phyloP scores from a whole-genome alignment of 1,284 basidiomycete species.

The Cryptococcus sp. region DNA sequence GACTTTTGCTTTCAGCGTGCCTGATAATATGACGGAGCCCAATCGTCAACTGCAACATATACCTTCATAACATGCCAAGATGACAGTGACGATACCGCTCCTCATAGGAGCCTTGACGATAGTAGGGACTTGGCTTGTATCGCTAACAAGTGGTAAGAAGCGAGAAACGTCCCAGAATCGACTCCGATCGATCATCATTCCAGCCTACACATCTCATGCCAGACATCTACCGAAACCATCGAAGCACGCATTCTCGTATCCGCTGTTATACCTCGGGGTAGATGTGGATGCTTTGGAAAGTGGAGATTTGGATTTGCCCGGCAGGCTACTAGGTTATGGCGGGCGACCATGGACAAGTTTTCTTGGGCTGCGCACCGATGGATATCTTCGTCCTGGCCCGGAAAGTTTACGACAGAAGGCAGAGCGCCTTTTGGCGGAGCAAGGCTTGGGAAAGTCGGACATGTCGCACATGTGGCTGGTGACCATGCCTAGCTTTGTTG shows the following conservation, averaged over 20 bases:
- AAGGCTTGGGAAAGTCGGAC: constrained; percentile 15
- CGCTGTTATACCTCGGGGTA: constrained; percentile 59
- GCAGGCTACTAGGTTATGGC: constrained; percentile 23
- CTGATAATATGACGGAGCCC: background rate
- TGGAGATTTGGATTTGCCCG: constrained; percentile 52
- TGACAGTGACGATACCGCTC: background rate
- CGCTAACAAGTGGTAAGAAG: too few relatives aligned
- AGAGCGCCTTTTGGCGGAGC: constrained; percentile 11
- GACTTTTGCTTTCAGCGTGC: background rate
- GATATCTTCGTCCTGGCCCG: constrained; percentile 51
- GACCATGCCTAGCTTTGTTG: constrained; percentile 68
- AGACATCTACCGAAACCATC: constrained; percentile 17
- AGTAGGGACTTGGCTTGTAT: background rate
- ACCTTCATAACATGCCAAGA: background rate
- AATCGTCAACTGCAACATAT: background rate
- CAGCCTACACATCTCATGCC: constrained; percentile 20
- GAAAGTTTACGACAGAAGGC: constrained; percentile 28
- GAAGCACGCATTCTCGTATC: constrained; percentile 51
- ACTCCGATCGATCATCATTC: constrained; percentile 17
- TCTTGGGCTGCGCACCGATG: constrained; percentile 52
- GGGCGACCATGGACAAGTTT: constrained; percentile 33
- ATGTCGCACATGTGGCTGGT: constrained; percentile 63
- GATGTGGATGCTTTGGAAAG: constrained; percentile 59
- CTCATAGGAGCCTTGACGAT: background rate
- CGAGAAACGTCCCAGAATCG: background rate